Evolutionary conservation across 805 yeast genomes (phyloP).

Genomic region (Candida coquimbonensis): DNA sequence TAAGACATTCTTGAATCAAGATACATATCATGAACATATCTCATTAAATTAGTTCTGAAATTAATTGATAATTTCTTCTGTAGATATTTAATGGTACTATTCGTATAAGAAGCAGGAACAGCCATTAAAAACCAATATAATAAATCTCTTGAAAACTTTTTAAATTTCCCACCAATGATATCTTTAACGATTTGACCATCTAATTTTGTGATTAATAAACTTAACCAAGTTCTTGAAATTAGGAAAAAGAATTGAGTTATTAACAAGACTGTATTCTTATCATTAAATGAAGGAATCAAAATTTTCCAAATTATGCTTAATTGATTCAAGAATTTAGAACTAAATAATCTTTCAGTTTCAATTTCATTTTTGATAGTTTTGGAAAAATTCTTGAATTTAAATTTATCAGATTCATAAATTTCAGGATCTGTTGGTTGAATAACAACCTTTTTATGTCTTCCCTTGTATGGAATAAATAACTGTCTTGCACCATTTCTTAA

Average conservation of each 20-base stretch:
- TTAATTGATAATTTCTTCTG: conserved; percentile 72
- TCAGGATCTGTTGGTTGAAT: conserved; percentile 25
- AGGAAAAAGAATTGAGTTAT: conserved; percentile 68
- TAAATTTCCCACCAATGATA: conserved; percentile 74
- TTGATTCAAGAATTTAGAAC: conserved; percentile 67
- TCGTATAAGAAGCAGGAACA: conserved; percentile 87
- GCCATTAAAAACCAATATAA: conserved; percentile 86
- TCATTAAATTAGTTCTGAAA: conserved; percentile 74
- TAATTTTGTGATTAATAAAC: conserved; percentile 75
- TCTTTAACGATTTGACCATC: conserved; percentile 92
- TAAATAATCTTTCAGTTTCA: conserved; percentile 27
- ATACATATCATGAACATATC: conserved; percentile 88
- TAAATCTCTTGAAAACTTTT: conserved; percentile 67
- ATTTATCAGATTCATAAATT: conserved; percentile 22
- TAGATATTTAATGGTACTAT: conserved; percentile 78
- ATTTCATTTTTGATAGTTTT: conserved; percentile 18
- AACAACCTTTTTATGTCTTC: conserved; percentile 21
- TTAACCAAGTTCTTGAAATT: conserved; percentile 78
- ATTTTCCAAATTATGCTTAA: conserved; percentile 71
- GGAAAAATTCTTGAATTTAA: conserved; percentile 21
- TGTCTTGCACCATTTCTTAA: conserved; percentile 25
- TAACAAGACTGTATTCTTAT: conserved; percentile 60
- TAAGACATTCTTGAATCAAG: conserved; percentile 75
- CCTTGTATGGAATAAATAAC: conserved; percentile 23
- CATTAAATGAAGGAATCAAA: conserved; percentile 66